Evolutionary conservation across 2,329 filamentous ascomycete genomes (phyloP), one percentile per base, ranked within the genome.

Genomic region (Epichloe sylvatica): DNA sequence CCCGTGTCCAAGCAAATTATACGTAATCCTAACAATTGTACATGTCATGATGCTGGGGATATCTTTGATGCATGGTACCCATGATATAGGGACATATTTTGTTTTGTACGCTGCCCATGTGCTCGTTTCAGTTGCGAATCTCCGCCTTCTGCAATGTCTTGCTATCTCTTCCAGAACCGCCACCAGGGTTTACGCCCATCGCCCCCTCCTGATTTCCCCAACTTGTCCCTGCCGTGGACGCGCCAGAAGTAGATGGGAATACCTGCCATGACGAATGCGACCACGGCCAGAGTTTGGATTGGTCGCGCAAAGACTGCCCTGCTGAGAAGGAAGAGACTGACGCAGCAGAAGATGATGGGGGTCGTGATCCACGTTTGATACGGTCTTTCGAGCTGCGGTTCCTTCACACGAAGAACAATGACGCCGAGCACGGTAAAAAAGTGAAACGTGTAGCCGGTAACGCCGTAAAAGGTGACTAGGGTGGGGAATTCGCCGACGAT

Each of bases 321-420:
- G 61, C 82, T 90, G 40, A 98, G 77, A 55, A 98, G 67, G 63
- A 98, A 98, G 55, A 98, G 67, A 63, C 87, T 94, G 38, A 98
- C 92, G 62, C 92, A 98, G 75, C 92, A 98, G 65, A 98, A 98
- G 50, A 96, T 91, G 56, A 98, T 91, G 11, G 92, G 92, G 2
- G 92, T 98, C 1, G 84, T 84, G 61, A 98, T 95, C 92, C 91
- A 98, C 3, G 90, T 95, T 64, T 81, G 83, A 68, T 98, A 98
- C 0, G 92, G 91, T 25, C 92, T 72, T 64, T 96, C 89, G 43
- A 98, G 75, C 54, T 83, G 74, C 4, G 92, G 92, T 65, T 98
- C 92, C 54, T 78, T 78, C 33, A 97, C 87, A 33, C 92, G 77
- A 53, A 98, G 73, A 47, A 98, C 78, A 54, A 98, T 96, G 45